Base-by-base conservation (phyloP, 768 basidiomycete species). In the Brasilioporus rufonigricans region DNA sequence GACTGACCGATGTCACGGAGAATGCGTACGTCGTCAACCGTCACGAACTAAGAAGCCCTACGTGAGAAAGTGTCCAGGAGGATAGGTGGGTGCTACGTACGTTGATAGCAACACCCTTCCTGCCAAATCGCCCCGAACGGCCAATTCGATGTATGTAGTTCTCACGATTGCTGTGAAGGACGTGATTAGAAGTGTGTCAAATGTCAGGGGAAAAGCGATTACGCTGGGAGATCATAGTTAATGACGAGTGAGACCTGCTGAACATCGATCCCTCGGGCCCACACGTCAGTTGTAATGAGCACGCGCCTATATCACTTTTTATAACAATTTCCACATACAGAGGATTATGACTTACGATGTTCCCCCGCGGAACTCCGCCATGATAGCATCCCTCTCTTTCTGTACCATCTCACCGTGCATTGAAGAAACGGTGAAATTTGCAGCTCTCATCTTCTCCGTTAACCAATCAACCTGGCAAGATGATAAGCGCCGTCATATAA, bases 131-230 rank as follows among this genome's bases (percentile, higher is more conserved):
- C 69, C 97, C 97, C 55, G 95, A 97, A 58, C 97, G 93, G 73
- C 97, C 97, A 70, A 98, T 98, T 68, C 97, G 91, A 78, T 99
- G 97, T 63, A 99, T 98, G 77, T 99, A 99, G 74, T 99, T 98
- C 83, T 98, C 96, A 80, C 91, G 91, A 71, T 93, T 93, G 61
- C 88, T 93, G 59, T 55, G 58, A 56, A 51, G 40, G 18, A 29
- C 38, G 43, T 29, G 38, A 51, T 68, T 38, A 65, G 53, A 60
- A 44, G 50, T 47, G 46, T 47, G 29, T 16, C 16, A 24, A 45
- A 58, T 51, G 14, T 45, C n/a, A 27, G 51, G 36, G 32, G n/a
- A 61, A 29, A 59, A 44, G 46, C 36, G 2, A 85, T 63, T 80
- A 93, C 88, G 91, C 88, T 52, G 92, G 95, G 50, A 98, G 81